Base-by-base conservation (phyloP, 495 filamentous ascomycete species). In the Neurospora sp. region DNA sequence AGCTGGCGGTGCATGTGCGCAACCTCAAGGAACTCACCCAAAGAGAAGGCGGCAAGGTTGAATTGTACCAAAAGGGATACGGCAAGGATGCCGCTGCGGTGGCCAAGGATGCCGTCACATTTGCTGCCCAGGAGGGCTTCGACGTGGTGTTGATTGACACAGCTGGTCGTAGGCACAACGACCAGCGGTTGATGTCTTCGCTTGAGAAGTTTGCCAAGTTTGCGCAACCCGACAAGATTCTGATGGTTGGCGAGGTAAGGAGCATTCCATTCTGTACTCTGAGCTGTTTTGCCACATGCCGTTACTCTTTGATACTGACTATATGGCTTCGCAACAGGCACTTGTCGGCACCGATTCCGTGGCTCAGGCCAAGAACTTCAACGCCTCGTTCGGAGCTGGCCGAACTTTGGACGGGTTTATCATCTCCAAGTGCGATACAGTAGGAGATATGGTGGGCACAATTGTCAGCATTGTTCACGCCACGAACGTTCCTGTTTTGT, bases 111-210 rank as follows among this genome's bases (percentile, higher is more conserved):
- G 94, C 96, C 0, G 94, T 99, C 1, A 83, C 87, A 4, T 91
- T 93, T 76, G 96, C 90, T 0, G 87, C 89, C 0, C 84, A 89
- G 66, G 86, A 93, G 75, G 88, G 88, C 16, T 98, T 90, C 79
- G 93, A 98, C 78, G 96, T 99, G 22, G 96, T 99, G 14, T 85
- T 99, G 69, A 98, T 99, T 76, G 96, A 99, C 78, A 99, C 96
- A 0, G 96, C 96, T 1, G 96, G 96, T 6, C 89, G 96, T 20
- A 89, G 96, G 44, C 96, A 99, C 82, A 99, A 99, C 78, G 96
- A 99, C 79, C 89, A 93, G 78, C 89, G 96, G 0, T 87, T 99
- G 71, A 98, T 99, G 96, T 93, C 91, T 18, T 93, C 90, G 5
- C 84, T 99, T 44, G 95, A 98, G 84, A 98, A 98, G 77, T 99